Percentiles rank a stretch among this genome's conserved stretches.
phyloP scores from a whole-genome alignment of 148 eudicot species.

The Diospyros kaki region DNA sequence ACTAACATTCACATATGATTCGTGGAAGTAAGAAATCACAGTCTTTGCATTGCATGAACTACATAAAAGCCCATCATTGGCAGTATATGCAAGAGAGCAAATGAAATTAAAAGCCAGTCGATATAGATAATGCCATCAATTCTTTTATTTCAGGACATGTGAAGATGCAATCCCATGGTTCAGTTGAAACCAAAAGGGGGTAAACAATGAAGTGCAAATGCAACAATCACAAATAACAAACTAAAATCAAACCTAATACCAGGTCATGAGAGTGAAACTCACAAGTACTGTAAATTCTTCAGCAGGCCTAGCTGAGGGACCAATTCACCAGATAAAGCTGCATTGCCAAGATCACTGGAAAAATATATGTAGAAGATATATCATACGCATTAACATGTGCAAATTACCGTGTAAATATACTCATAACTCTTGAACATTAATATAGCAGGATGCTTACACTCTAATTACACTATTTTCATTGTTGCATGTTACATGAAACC shows the following conservation, averaged over 20 bases:
- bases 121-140: not conserved
- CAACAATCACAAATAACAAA: not conserved
- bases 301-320: conserved; percentile 82
- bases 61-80: not conserved
- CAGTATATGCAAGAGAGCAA: not conserved
- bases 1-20: not conserved
- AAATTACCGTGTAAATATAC: not conserved
- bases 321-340: conserved; percentile 81
- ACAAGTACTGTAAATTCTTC: conserved; percentile 94
- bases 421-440: not conserved
- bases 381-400: not conserved
- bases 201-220: not conserved
- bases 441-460: conserved; percentile 43
- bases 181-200: not conserved
- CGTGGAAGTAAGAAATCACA: not conserved
- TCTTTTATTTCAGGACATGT: not conserved
- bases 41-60: not conserved
- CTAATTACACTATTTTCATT: conserved; percentile 73
- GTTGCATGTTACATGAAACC: conserved; percentile 87
- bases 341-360: conserved; percentile 98
- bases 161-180: not conserved
- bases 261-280: conserved; percentile 23
- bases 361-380: conserved; percentile 4
- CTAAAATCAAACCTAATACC: not conserved
- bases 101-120: not conserved